Evolutionary conservation across 1,284 basidiomycete genomes (phyloP).

Genomic region (Ustilago tritici): DNA sequence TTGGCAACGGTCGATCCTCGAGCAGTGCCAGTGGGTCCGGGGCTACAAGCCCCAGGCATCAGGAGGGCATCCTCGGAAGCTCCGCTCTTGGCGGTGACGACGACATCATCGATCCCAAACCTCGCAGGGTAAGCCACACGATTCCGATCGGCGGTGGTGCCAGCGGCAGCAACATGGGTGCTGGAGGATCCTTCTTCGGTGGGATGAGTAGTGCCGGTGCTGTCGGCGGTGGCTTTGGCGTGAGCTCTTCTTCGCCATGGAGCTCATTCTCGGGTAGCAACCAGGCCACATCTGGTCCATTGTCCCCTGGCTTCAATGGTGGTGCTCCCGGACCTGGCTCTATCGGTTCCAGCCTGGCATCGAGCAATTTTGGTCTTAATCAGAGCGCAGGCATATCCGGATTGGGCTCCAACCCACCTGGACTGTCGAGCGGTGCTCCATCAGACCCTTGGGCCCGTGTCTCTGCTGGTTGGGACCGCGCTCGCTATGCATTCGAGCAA

Average conservation of each 20-base stretch:
- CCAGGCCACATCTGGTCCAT: slow-evolving; percentile 41
- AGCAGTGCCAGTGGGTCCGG: slow-evolving; percentile 49
- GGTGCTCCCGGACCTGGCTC: slow-evolving; percentile 39
- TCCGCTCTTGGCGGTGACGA: slow-evolving; percentile 68
- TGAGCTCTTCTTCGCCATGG: slow-evolving; percentile 51
- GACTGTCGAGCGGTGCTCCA: slow-evolving; percentile 27
- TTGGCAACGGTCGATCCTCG: slow-evolving; percentile 49
- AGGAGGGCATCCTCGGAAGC: slow-evolving; percentile 67
- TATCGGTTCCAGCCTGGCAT: slow-evolving; percentile 22
- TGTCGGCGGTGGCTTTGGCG: slow-evolving; percentile 39
- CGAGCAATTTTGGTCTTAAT: slow-evolving; percentile 33
- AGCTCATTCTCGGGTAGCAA: slow-evolving; percentile 42
- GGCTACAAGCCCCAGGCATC: slow-evolving; percentile 45
- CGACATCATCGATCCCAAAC: slow-evolving; percentile 66
- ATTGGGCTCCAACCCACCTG: slow-evolving; percentile 19
- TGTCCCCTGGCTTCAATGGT: slow-evolving; percentile 37
- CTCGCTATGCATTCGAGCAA: slow-evolving; percentile 66
- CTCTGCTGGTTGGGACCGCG: slow-evolving; percentile 61
- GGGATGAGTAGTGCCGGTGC: slow-evolving; percentile 28
- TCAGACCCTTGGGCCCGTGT: slow-evolving; percentile 56
- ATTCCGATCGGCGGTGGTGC: slow-evolving; percentile 51
- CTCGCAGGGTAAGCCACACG: slow-evolving; percentile 57
- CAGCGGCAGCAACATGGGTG: slow-evolving; percentile 35
- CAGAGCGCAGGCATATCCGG: slow-evolving; percentile 25
- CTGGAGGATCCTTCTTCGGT: slow-evolving; percentile 45